phyloP scores from a whole-genome alignment of 805 yeast species.

The Torulaspora maleeae region DNA sequence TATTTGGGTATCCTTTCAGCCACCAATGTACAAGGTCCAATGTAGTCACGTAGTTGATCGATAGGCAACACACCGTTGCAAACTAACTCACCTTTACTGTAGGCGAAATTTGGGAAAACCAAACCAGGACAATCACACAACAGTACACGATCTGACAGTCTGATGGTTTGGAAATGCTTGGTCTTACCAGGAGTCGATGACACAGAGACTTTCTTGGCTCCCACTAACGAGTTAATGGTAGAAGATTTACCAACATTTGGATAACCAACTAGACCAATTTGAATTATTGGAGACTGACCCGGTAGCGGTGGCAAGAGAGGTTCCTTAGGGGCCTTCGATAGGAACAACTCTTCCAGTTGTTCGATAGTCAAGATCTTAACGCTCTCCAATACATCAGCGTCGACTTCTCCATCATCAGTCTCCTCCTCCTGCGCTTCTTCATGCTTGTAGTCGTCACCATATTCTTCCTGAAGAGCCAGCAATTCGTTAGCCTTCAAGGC shows the following conservation, averaged over 20 bases:
- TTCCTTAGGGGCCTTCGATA: constrained; percentile 66
- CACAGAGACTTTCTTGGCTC: constrained; percentile 96
- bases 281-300: constrained; percentile 60
- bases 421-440: constrained; percentile 31
- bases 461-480: constrained; percentile 55
- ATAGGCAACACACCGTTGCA: constrained; percentile 98
- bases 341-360: constrained; percentile 76
- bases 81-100: constrained; percentile 92
- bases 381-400: constrained; percentile 40
- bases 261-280: constrained; percentile 95
- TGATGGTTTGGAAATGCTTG: constrained; percentile 95
- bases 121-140: constrained; percentile 99
- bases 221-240: constrained; percentile 95
- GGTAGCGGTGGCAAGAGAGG: constrained; percentile 50
- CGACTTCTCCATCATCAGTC: constrained; percentile 33
- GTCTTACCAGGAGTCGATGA: constrained; percentile 99
- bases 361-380: constrained; percentile 73
- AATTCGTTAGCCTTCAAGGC: constrained; percentile 80
- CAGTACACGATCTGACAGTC: constrained; percentile 72
- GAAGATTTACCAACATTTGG: constrained; percentile 97
- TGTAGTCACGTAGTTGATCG: constrained; percentile 89
- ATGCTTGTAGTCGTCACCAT: constrained; percentile 31
- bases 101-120: constrained; percentile 96
- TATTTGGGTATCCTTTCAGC: constrained; percentile 85
- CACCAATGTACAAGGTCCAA: constrained; percentile 83